These are phyloP conservation scores for Teunomyces kruisii DNA, from an alignment of 805 yeast species.

Conservation along the genomic window DNA sequence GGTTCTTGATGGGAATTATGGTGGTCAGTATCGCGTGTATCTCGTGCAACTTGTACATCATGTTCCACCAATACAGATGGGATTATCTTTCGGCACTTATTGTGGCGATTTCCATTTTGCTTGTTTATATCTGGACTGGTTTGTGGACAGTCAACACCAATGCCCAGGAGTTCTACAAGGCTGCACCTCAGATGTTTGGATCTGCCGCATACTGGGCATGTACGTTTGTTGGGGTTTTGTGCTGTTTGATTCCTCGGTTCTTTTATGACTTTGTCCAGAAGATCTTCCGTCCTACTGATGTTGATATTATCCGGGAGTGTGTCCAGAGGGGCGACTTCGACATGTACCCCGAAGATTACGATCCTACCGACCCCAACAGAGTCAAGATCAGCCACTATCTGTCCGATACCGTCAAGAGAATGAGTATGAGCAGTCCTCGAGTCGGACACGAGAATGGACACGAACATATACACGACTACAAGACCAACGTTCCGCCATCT, in stretches of 20 bases:
- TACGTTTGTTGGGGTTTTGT: slow-evolving; percentile 52
- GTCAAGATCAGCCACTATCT: slow-evolving; percentile 48
- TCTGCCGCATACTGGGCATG: slow-evolving; percentile 65
- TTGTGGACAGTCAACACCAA: slow-evolving; percentile 59
- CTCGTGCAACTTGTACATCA: slow-evolving; percentile 63
- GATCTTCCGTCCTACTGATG: slow-evolving; percentile 60
- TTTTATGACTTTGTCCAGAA: slow-evolving; percentile 47
- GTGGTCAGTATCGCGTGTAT: slow-evolving; percentile 61
- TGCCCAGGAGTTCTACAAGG: slow-evolving; percentile 61
- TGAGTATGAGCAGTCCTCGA: slow-evolving; percentile 2
- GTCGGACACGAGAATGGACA: neutral
- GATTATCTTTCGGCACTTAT: slow-evolving; percentile 65
- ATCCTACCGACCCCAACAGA: slow-evolving; percentile 58
- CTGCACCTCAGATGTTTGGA: slow-evolving; percentile 65
- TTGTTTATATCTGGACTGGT: slow-evolving; percentile 78
- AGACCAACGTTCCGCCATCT: slow-evolving; percentile 2
- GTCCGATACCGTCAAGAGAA: slow-evolving; percentile 1
- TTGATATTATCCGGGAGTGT: slow-evolving; percentile 69
- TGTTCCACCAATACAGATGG: slow-evolving; percentile 74
- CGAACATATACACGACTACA: neutral
- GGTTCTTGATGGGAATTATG: slow-evolving; percentile 70
- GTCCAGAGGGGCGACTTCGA: slow-evolving; percentile 53
- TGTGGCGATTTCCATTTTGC: slow-evolving; percentile 51
- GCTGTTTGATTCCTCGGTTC: slow-evolving; percentile 63
- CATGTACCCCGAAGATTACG: slow-evolving; percentile 49